Evolutionary conservation across 148 eudicot genomes (phyloP).

Genomic region (Silene latifolia): DNA sequence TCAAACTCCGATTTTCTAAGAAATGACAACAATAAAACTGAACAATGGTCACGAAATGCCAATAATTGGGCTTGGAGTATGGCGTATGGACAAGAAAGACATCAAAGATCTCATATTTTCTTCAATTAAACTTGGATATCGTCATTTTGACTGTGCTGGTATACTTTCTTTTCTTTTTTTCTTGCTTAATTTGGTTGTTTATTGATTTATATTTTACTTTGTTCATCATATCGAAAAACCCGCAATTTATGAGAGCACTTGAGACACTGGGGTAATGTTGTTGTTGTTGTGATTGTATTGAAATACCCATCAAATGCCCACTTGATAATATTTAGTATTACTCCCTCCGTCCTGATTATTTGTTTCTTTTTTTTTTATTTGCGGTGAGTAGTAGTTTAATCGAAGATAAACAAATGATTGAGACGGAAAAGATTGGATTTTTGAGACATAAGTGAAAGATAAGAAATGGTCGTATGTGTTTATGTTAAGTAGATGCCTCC

Average conservation of each 20-base stretch:
- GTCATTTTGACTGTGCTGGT: slow-evolving; percentile 96
- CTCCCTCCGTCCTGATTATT: too few species aligned
- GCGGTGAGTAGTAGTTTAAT: neutral
- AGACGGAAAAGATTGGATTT: neutral
- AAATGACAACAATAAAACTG: slow-evolving; percentile 49
- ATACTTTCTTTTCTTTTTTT: slow-evolving; percentile 14
- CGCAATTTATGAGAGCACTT: neutral
- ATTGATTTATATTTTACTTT: neutral
- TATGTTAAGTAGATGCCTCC: too few species aligned
- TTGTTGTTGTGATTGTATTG: too few species aligned
- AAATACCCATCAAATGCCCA: too few species aligned
- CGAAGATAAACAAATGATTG: neutral
- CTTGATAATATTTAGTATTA: too few species aligned
- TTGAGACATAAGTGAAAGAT: neutral
- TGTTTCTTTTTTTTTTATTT: too few species aligned
- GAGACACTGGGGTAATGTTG: too few species aligned
- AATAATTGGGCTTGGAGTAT: slow-evolving; percentile 73
- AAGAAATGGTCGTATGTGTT: neutral
- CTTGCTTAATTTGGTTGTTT: neutral
- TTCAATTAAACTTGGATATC: slow-evolving; percentile 73
- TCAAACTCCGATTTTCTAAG: neutral
- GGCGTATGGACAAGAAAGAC: slow-evolving; percentile 84
- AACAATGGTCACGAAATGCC: slow-evolving; percentile 94
- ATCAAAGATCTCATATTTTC: slow-evolving; percentile 57
- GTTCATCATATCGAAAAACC: neutral